Evolutionary conservation across 306 rosid species (phyloP), one percentile per base, ranked within the genome.

Genomic region (Casuarina glauca): DNA sequence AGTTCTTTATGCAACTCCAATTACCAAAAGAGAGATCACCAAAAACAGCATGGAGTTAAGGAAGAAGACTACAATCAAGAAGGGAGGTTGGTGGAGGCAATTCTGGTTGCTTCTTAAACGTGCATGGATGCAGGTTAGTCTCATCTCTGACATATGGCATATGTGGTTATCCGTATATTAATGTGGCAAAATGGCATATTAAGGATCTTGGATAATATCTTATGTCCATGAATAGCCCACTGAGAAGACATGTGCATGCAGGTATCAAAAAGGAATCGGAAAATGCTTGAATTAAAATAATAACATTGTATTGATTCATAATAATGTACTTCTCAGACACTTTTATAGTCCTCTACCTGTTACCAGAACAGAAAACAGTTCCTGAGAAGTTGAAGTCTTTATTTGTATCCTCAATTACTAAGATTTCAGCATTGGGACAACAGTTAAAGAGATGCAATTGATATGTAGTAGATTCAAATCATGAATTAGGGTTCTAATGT

Each of bases 111-210:
- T 92, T 67, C 89, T 95, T 45, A 95, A 79, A 87, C 94, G 97
- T 68, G 98, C 97, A 45, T 92, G 98, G 97, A 92, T 91, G 92
- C 98, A 95, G 97, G 98, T 89, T 57, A 63, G 74, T 69, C 74
- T 63, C 75, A 70, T 16, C 1, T 60, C 52, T 68, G 42, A 26
- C 55, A 57, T 70, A 46, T 63, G 20, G 77, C 20, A 77, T 48
- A 3, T 48, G 5, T 41, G 32, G 77, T 19, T 35, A 43, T 72
- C 74, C 60, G 16, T 73, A 63, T 81, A 51, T 54, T 70, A 58
- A 38, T 15, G 41, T 66, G 72, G 70, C 15, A 4, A 61, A 32
- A 61, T 74, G 83, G 80, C 78, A 49, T 64, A 61, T 73, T 41
- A 77, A 72, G 17, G 41, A 74, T 78, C 57, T 44, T 52, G 46